phyloP scores from a whole-genome alignment of 2,329 filamentous ascomycete species.

The Cladobotryum mycophilum region DNA sequence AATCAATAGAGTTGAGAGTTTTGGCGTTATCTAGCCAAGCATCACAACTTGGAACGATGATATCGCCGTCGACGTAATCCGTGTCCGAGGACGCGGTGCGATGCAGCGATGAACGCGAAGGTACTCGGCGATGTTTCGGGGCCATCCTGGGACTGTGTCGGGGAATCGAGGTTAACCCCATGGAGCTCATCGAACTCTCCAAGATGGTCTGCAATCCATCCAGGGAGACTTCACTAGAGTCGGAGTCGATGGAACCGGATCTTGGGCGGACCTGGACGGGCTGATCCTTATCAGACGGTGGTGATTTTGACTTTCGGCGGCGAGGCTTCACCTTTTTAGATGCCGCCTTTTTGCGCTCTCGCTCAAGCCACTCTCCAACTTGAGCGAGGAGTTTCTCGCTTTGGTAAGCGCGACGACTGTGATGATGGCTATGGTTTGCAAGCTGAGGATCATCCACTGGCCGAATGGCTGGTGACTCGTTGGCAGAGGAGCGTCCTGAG shows the following conservation, averaged over 20 bases:
- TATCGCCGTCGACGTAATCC: slow-evolving; percentile 75
- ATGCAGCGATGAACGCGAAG: slow-evolving; percentile 32
- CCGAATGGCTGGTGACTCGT: slow-evolving; percentile 24
- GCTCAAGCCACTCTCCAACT: slow-evolving; percentile 76
- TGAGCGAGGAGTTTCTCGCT: slow-evolving; percentile 61
- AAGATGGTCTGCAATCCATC: slow-evolving; percentile 77
- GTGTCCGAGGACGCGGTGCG: slow-evolving; percentile 69
- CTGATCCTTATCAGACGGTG: slow-evolving; percentile 22
- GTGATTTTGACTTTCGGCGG: slow-evolving; percentile 37
- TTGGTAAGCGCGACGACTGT: slow-evolving; percentile 32
- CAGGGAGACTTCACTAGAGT: slow-evolving; percentile 66
- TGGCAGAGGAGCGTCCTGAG: slow-evolving; percentile 42
- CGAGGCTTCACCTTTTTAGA: slow-evolving; percentile 41
- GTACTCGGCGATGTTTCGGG: slow-evolving; percentile 35
- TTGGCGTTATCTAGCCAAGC: slow-evolving; percentile 83
- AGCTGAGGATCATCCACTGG: slow-evolving; percentile 22
- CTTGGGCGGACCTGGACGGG: slow-evolving; percentile 25
- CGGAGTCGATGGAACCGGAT: slow-evolving; percentile 55
- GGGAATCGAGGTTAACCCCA: slow-evolving; percentile 43
- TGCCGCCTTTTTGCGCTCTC: slow-evolving; percentile 60
- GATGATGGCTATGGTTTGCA: slow-evolving; percentile 19
- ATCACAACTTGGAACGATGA: slow-evolving; percentile 78
- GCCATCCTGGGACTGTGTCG: slow-evolving; percentile 35
- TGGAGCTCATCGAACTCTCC: slow-evolving; percentile 54
- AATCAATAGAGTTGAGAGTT: slow-evolving; percentile 67